These are phyloP conservation scores for Euphorbia pulcherrima DNA, from an alignment of 345 rosid genomes.

Conservation along the genomic window DNA sequence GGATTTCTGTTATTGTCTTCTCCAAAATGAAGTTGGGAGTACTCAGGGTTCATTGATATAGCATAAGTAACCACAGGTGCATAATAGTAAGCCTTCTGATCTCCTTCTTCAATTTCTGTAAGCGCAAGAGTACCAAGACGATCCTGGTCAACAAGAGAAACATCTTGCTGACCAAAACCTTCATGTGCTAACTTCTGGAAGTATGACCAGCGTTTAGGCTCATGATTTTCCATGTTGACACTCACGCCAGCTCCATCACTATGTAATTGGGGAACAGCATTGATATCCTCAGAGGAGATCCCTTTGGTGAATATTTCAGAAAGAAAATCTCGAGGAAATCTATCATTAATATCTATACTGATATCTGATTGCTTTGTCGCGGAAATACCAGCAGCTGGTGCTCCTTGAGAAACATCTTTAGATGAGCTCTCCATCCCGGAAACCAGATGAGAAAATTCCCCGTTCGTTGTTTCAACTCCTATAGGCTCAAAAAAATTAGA, in stretches of 20 bases:
- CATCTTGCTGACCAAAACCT: conserved; percentile 23
- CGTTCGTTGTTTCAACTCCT: conserved; percentile 21
- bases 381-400: conserved; percentile 3
- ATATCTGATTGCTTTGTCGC: conserved; percentile 19
- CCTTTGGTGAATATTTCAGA: conserved; percentile 24
- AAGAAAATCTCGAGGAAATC: conserved; percentile 26
- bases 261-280: conserved; percentile 23
- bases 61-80: conserved; percentile 46
- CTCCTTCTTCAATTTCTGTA: conserved; percentile 45
- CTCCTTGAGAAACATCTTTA: conserved; percentile 15
- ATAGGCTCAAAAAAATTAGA: conserved; percentile 33
- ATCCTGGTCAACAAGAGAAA: conserved; percentile 28
- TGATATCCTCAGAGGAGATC: conserved; percentile 37
- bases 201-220: conserved; percentile 29
- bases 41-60: conserved; percentile 25
- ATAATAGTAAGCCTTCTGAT: conserved; percentile 46
- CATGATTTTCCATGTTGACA: conserved; percentile 30
- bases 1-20: conserved; percentile 30
- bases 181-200: conserved; percentile 29
- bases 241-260: conserved; percentile 26
- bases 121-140: conserved; percentile 56
- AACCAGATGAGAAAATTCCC: conserved; percentile 13
- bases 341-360: conserved; percentile 26
- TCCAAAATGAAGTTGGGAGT: conserved; percentile 23
- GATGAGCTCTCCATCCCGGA: conserved; percentile 8